Conservation (phyloP, 2,329 filamentous ascomycete genomes). For the Teratosphaeria zuluensis region DNA sequence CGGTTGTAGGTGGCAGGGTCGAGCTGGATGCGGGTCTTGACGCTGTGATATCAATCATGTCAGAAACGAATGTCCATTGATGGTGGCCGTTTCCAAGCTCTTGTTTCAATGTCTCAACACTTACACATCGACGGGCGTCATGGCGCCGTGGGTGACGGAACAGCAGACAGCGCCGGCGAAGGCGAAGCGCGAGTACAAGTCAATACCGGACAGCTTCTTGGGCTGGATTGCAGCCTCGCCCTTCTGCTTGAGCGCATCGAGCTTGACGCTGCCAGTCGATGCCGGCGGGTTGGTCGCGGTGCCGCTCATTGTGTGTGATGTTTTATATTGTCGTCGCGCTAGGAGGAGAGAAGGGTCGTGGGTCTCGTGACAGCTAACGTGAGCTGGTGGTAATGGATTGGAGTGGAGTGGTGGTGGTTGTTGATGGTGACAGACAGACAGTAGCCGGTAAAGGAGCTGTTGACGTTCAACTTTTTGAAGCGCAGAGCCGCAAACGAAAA, state of each 20-base stretch:
- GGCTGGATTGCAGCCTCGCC: constrained; percentile 35
- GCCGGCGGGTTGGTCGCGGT: constrained; percentile 33
- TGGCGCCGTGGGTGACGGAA: constrained; percentile 90
- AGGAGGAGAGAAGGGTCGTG: background rate
- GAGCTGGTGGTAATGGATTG: background rate
- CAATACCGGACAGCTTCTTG: constrained; percentile 51
- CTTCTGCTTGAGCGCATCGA: constrained; percentile 43
- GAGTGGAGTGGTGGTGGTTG: background rate
- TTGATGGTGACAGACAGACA: background rate
- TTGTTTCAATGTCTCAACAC: constrained; percentile 33
- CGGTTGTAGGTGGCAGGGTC: constrained; percentile 83
- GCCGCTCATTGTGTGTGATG: constrained; percentile 21
- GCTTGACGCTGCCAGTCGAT: constrained; percentile 43
- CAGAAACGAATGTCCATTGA: background rate
- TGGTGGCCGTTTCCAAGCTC: background rate
- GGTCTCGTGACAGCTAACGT: background rate
- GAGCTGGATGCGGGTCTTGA: constrained; percentile 94
- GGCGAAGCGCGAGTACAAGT: constrained; percentile 91
- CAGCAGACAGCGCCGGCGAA: constrained; percentile 97
- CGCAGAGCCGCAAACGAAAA: background rate
- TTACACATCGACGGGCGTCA: constrained; percentile 99
- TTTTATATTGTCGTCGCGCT: background rate
- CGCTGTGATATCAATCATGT: constrained; percentile 42
- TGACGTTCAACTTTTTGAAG: background rate
- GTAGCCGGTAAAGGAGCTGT: background rate